Conservation (phyloP, 75 land plant genomes). For the Selaginella moellendorffii region DNA sequence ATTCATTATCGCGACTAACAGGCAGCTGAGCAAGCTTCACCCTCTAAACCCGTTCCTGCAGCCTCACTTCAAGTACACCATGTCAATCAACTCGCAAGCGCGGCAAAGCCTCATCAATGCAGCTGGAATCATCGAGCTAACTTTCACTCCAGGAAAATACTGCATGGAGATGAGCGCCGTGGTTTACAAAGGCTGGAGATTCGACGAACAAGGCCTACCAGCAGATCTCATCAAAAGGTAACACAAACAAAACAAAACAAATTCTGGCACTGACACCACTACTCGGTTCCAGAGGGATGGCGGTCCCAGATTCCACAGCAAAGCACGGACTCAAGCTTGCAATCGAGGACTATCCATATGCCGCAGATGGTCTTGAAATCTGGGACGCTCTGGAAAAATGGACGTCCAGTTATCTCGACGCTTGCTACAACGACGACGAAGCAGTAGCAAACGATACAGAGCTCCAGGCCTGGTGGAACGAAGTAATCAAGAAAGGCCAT, state of each 20-base stretch:
- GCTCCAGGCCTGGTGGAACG: slow-evolving; percentile 82
- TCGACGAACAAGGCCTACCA: slow-evolving; percentile 9
- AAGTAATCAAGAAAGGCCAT: slow-evolving; percentile 46
- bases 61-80: slow-evolving; percentile 5
- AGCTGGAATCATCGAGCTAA: slow-evolving; percentile 30
- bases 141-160: background rate
- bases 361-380: slow-evolving; percentile 74
- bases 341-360: slow-evolving; percentile 89
- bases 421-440: slow-evolving; percentile 40
- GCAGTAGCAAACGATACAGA: slow-evolving; percentile 42
- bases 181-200: background rate
- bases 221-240: slow-evolving; percentile 7
- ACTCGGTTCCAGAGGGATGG: slow-evolving; percentile 40
- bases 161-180: slow-evolving; percentile 5
- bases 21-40: slow-evolving; percentile 3
- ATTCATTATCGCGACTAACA: slow-evolving; percentile 2
- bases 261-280: background rate
- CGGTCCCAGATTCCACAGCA: slow-evolving; percentile 26
- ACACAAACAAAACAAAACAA: background rate
- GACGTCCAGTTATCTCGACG: slow-evolving; percentile 37
- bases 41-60: background rate
- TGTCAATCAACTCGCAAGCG: background rate
- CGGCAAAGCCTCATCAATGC: slow-evolving; percentile 1
- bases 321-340: slow-evolving; percentile 30
- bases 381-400: slow-evolving; percentile 61